Percentiles rank a stretch among this genome's conserved stretches.
Conservation (phyloP, 345 rosid species). For the Murraya paniculata region DNA sequence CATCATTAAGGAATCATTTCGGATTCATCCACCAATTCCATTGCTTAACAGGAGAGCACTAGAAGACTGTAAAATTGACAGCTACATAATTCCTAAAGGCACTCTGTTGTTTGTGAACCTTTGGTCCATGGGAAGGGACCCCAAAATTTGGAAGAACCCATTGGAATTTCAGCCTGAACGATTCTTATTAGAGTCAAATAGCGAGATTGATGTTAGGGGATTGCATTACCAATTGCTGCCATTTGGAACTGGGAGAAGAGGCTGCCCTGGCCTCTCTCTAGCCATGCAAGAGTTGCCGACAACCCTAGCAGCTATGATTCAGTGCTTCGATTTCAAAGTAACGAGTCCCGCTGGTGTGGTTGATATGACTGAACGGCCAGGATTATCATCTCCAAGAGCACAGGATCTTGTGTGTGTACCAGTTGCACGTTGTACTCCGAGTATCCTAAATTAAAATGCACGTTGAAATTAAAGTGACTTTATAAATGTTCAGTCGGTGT, state of each 20-base stretch:
- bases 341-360: not conserved
- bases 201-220: constrained; percentile 32
- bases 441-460: constrained; percentile 11
- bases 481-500: no score
- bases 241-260: constrained; percentile 48
- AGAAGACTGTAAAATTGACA: constrained; percentile 17
- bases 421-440: constrained; percentile 1
- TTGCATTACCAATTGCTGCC: constrained; percentile 40
- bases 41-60: constrained; percentile 32
- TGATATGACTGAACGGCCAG: constrained; percentile 41
- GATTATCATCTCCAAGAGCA: constrained; percentile 41
- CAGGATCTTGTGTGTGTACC: constrained; percentile 36
- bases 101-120: constrained; percentile 32
- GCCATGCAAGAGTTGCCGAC: constrained; percentile 38
- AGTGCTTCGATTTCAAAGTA: constrained; percentile 43
- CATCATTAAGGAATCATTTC: constrained; percentile 40
- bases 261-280: constrained; percentile 44
- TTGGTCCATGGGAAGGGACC: constrained; percentile 45
- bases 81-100: constrained; percentile 11
- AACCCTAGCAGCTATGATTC: constrained; percentile 37
- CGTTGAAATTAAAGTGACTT: no score
- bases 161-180: constrained; percentile 38
- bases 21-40: constrained; percentile 53
- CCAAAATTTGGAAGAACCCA: constrained; percentile 38
- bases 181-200: constrained; percentile 14